These are phyloP conservation scores for Isochrysis galbana DNA, from an alignment of 78 protist genomes.

Conservation along the genomic window DNA sequence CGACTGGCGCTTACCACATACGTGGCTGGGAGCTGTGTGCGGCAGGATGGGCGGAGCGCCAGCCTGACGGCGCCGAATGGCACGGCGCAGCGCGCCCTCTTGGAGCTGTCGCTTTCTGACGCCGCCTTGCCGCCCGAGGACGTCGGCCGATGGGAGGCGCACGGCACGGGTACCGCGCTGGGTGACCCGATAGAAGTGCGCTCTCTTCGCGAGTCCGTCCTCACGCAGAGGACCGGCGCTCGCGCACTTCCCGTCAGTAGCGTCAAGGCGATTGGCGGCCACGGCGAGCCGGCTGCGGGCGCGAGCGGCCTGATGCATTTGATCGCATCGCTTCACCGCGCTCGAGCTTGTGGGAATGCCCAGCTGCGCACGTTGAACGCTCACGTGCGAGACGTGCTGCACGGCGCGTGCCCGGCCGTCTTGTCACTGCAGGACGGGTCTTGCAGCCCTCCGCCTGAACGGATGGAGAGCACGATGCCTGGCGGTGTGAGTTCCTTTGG, in stretches of 20 bases:
- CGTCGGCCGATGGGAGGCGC: conserved; percentile 41
- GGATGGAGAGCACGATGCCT: no score
- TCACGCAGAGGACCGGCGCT: not conserved
- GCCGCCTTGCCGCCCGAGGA: conserved; percentile 27
- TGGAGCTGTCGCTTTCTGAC: conserved; percentile 43
- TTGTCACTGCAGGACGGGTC: not conserved
- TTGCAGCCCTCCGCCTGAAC: no score
- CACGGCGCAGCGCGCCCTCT: conserved; percentile 63
- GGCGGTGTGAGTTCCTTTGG: conserved; percentile 1
- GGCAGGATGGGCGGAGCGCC: conserved; percentile 62
- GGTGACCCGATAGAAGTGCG: conserved; percentile 67
- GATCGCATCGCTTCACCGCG: not conserved
- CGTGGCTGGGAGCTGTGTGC: not conserved
- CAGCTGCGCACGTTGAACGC: not conserved
- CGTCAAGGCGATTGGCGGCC: conserved; percentile 5
- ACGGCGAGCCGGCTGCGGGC: conserved; percentile 29
- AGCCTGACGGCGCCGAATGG: conserved; percentile 67
- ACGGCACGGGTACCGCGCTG: conserved; percentile 44
- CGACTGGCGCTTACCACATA: not conserved
- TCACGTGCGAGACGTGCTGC: not conserved
- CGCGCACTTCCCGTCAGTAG: not conserved
- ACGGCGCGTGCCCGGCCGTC: not conserved
- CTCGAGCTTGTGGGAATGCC: not conserved
- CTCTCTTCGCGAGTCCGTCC: not conserved
- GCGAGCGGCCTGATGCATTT: not conserved